A percentile compares a stretch with the other conserved stretches of the same genome.
Evolutionary conservation across 371 early-diverging fungal species (phyloP).

Genomic region (Apophysomyces sp.): DNA sequence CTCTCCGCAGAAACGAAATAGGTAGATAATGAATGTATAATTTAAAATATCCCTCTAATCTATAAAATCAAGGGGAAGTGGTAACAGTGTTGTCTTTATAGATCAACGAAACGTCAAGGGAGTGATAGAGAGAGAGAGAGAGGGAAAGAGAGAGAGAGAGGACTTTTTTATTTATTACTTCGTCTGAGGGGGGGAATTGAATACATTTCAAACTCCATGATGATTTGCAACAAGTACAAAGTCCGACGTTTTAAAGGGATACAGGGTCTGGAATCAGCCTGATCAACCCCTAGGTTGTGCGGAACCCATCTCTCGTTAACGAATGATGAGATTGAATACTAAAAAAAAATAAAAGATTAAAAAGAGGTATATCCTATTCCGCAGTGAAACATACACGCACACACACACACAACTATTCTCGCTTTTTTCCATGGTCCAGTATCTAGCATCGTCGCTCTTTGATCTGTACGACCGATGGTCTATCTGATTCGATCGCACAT

Average conservation of each 20-base stretch:
- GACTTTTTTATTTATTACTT: neutral
- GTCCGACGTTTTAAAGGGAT: neutral
- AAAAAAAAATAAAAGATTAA: neutral
- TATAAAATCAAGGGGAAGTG: too few species aligned
- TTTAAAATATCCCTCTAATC: too few species aligned
- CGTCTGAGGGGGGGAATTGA: neutral
- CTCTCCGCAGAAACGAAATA: too few species aligned
- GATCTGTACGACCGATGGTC: too few species aligned
- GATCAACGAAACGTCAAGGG: too few species aligned
- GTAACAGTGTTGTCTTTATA: too few species aligned
- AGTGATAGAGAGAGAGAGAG: neutral
- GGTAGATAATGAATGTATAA: too few species aligned
- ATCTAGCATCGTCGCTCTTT: too few species aligned
- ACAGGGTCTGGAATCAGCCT: neutral
- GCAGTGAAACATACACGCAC: too few species aligned
- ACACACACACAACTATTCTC: too few species aligned
- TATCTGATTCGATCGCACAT: neutral
- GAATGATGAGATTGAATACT: neutral
- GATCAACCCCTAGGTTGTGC: neutral
- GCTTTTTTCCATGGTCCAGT: too few species aligned
- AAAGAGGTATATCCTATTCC: too few species aligned
- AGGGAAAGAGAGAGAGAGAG: neutral
- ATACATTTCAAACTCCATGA: neutral
- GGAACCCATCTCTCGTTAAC: neutral
- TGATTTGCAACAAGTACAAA: neutral